Conservation (phyloP, 768 basidiomycete genomes). For the Auricularia auricula-judae region DNA sequence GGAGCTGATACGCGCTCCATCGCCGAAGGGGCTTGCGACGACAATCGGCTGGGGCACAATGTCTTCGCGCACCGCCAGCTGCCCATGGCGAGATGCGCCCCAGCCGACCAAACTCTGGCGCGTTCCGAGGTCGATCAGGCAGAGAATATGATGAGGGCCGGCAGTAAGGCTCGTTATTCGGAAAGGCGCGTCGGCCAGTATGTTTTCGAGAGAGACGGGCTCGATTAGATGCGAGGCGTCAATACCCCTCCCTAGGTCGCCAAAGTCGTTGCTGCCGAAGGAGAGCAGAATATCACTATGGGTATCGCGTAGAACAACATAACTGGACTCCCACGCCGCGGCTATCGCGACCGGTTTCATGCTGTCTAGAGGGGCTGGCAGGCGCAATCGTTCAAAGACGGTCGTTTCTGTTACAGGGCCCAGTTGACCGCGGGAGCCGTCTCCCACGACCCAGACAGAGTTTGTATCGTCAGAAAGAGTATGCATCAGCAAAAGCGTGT, state of each 20-base stretch:
- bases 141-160: slow-evolving; percentile 66
- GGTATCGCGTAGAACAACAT: slow-evolving; percentile 43
- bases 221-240: slow-evolving; percentile 24
- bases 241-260: slow-evolving; percentile 56
- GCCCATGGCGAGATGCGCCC: slow-evolving; percentile 79
- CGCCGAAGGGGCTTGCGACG: slow-evolving; percentile 11
- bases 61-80: slow-evolving; percentile 42
- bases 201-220: slow-evolving; percentile 11
- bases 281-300: slow-evolving; percentile 43
- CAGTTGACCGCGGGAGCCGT: slow-evolving; percentile 61
- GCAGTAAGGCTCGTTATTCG: slow-evolving; percentile 38
- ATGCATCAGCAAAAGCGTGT: slow-evolving; percentile 58
- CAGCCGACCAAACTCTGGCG: slow-evolving; percentile 48
- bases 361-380: slow-evolving; percentile 22
- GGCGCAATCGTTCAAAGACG: slow-evolving; percentile 38
- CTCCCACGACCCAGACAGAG: slow-evolving; percentile 68
- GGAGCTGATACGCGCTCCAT: slow-evolving; percentile 19
- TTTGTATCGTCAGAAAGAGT: slow-evolving; percentile 16
- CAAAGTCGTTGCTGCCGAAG: slow-evolving; percentile 80
- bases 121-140: slow-evolving; percentile 23
- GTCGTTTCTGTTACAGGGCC: slow-evolving; percentile 28
- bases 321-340: slow-evolving; percentile 79
- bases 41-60: not conserved
- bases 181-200: slow-evolving; percentile 12
- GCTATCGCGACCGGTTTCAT: slow-evolving; percentile 34